Conservation (phyloP, 2,329 filamentous ascomycete species). For the Bipolaris victoriae region DNA sequence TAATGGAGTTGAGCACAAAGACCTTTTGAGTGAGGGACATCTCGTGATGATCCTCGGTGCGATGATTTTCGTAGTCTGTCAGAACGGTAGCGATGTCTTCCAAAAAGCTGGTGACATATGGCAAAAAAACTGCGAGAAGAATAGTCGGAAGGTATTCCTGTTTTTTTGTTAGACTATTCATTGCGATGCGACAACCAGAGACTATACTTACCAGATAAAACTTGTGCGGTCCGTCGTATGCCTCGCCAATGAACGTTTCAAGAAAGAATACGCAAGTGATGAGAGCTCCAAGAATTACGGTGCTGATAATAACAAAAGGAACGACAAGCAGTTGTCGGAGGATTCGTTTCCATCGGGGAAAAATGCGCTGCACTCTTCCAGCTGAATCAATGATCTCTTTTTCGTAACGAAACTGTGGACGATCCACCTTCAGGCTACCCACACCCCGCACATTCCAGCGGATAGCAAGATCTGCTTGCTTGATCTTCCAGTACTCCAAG, state of each 20-base stretch:
- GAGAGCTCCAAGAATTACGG: slow-evolving; percentile 33
- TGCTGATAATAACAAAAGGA: slow-evolving; percentile 40
- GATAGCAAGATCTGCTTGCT: slow-evolving; percentile 41
- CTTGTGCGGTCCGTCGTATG: slow-evolving; percentile 43
- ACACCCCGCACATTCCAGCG: slow-evolving; percentile 45
- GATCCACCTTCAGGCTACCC: slow-evolving; percentile 37
- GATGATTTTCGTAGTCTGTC: slow-evolving; percentile 46
- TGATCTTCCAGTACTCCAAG: slow-evolving; percentile 46
- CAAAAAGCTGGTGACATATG: slow-evolving; percentile 38
- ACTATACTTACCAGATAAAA: slow-evolving; percentile 30
- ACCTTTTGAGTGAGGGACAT: slow-evolving; percentile 46
- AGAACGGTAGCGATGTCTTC: slow-evolving; percentile 36
- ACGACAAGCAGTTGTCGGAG: slow-evolving; percentile 38
- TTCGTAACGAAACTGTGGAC: slow-evolving; percentile 38
- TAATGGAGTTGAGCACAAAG: slow-evolving; percentile 46
- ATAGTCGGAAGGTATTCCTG: slow-evolving; percentile 45
- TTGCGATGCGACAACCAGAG: background rate
- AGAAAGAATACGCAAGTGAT: slow-evolving; percentile 41
- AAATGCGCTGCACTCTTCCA: slow-evolving; percentile 34
- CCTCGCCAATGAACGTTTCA: slow-evolving; percentile 43
- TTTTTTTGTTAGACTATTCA: slow-evolving; percentile 6
- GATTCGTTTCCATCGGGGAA: slow-evolving; percentile 41
- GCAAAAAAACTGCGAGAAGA: slow-evolving; percentile 37
- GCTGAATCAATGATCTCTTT: slow-evolving; percentile 33
- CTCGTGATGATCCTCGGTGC: slow-evolving; percentile 40